A percentile compares a stretch with the other conserved stretches of the same genome.
Conservation (phyloP, 2,329 filamentous ascomycete species). For the Alternaria angustiovoidea region DNA sequence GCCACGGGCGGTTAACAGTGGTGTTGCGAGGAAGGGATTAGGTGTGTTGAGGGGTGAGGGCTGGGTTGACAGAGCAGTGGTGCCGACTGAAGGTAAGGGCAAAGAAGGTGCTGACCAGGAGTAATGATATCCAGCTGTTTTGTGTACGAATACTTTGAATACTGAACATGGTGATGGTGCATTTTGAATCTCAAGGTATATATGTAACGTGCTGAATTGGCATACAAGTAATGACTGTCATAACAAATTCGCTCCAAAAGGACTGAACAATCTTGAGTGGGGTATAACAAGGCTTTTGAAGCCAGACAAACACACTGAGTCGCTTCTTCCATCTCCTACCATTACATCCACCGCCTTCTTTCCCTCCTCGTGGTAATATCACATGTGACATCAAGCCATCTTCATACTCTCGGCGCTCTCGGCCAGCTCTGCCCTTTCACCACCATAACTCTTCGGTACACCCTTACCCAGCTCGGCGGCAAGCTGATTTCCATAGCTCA, state of each 20-base stretch:
- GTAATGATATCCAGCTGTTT: conserved; percentile 8
- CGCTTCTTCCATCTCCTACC: conserved; percentile 19
- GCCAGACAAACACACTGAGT: not conserved
- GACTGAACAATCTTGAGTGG: conserved; percentile 8
- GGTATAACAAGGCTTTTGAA: conserved; percentile 26
- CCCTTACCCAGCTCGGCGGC: conserved; percentile 70
- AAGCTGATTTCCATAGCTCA: conserved; percentile 70
- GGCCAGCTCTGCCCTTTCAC: conserved; percentile 66
- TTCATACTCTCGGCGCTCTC: conserved; percentile 54
- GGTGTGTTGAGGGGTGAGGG: conserved; percentile 79
- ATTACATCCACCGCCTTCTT: conserved; percentile 16
- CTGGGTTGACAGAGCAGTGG: conserved; percentile 68
- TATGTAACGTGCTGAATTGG: not conserved
- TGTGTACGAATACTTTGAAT: not conserved
- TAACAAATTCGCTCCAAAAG: not conserved
- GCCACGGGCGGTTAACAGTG: conserved; percentile 72
- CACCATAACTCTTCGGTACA: conserved; percentile 81
- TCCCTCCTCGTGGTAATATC: not conserved
- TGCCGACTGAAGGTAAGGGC: conserved; percentile 17
- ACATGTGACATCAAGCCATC: conserved; percentile 29
- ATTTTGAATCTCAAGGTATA: not conserved
- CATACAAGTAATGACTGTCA: not conserved
- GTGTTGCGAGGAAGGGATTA: conserved; percentile 73
- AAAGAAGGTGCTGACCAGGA: conserved; percentile 10
- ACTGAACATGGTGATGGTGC: not conserved